Percentiles rank a stretch among this genome's conserved stretches.
phyloP scores from a whole-genome alignment of 371 early-diverging fungal genomes.

The Synchytrium microbalum region DNA sequence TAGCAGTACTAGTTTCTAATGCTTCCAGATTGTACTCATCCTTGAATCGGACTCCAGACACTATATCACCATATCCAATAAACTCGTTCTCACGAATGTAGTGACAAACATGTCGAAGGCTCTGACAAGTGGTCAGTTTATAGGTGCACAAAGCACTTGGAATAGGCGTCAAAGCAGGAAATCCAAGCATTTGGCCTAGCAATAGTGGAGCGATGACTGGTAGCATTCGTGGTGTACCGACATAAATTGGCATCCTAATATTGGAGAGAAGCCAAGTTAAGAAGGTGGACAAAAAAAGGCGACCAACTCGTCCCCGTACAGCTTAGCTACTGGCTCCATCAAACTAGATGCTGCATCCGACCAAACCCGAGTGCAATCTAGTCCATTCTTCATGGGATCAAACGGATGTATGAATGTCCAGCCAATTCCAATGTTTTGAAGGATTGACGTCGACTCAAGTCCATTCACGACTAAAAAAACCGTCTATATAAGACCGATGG shows the following conservation, averaged over 20 bases:
- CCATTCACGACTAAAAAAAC: conserved; percentile 4
- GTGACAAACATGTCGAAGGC: conserved; percentile 19
- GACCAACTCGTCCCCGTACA: not conserved
- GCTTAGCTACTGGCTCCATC: not conserved
- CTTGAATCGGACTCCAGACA: conserved; percentile 24
- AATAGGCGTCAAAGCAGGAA: conserved; percentile 20
- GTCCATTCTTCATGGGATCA: conserved; percentile 21
- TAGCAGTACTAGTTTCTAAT: conserved; percentile 5
- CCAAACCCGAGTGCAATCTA: conserved; percentile 21
- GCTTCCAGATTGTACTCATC: not conserved
- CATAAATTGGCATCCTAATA: conserved; percentile 28
- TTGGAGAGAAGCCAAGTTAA: not conserved
- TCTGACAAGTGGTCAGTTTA: conserved; percentile 14
- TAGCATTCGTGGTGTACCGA: conserved; percentile 32
- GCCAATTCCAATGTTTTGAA: conserved; percentile 14
- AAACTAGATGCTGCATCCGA: conserved; percentile 4
- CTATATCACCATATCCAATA: conserved; percentile 20
- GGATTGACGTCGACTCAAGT: conserved; percentile 5
- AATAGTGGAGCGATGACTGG: conserved; percentile 25
- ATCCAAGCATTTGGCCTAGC: conserved; percentile 13
- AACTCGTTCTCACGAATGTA: conserved; percentile 35
- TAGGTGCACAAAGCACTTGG: conserved; percentile 24
- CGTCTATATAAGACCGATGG: conserved; percentile 1
- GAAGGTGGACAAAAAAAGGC: not conserved
- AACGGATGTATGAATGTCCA: conserved; percentile 39